phyloP scores from a whole-genome alignment of 2,329 filamentous ascomycete species.

The Diaporthe sp. region DNA sequence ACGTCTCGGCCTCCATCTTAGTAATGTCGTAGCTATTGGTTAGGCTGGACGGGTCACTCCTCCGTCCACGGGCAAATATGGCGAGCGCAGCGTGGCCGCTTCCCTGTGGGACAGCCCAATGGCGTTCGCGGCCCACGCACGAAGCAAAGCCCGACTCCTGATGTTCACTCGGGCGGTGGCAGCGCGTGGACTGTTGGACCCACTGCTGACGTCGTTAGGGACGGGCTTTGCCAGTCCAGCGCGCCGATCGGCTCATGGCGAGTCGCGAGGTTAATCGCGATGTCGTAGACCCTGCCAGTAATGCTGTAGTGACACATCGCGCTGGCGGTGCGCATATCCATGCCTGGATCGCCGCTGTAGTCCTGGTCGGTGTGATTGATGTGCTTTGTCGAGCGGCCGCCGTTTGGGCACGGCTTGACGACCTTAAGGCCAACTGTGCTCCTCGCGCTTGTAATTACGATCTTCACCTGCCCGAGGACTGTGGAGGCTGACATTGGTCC shows the following conservation, averaged over 20 bases:
- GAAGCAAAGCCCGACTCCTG: constrained; percentile 49
- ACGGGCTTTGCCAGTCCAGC: constrained; percentile 50
- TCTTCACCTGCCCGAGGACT: constrained; percentile 49
- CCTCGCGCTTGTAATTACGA: constrained; percentile 56
- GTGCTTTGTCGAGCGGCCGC: constrained; percentile 51
- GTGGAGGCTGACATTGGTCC: constrained; percentile 4
- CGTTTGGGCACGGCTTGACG: constrained; percentile 49
- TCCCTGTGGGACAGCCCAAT: constrained; percentile 54
- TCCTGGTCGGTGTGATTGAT: constrained; percentile 50
- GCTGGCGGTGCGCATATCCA: constrained; percentile 52
- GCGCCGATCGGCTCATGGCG: constrained; percentile 53
- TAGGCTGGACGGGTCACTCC: constrained; percentile 51
- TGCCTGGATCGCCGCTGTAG: constrained; percentile 49
- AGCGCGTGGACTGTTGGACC: constrained; percentile 56
- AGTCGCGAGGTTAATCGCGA: constrained; percentile 46
- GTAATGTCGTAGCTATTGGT: constrained; percentile 43
- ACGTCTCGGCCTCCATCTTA: constrained; percentile 49
- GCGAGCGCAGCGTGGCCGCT: constrained; percentile 50
- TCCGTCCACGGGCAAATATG: constrained; percentile 55
- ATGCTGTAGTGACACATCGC: constrained; percentile 50
- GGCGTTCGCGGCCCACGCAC: constrained; percentile 54
- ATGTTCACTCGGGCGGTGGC: constrained; percentile 52
- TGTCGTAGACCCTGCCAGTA: constrained; percentile 42
- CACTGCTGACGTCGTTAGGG: constrained; percentile 53
- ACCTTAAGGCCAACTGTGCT: constrained; percentile 49